Base-by-base conservation (phyloP, 2,329 filamentous ascomycete species). In the Scleromitrula shiraiana region DNA sequence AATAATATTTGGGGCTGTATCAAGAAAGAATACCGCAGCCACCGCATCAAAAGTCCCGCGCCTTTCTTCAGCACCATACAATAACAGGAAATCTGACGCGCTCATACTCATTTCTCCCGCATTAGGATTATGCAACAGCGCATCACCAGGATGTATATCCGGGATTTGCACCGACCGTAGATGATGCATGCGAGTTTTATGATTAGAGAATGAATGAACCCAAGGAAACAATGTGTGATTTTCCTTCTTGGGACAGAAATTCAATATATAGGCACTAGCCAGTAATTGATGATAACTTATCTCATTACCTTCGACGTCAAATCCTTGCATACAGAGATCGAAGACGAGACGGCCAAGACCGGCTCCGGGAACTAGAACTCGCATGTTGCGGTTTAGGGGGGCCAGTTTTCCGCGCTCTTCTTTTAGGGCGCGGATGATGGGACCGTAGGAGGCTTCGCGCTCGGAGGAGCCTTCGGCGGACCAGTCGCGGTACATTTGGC, bases 221-320 rank as follows among this genome's bases (percentile, higher is more conserved):
- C 91, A 98, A 0, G 93, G 93, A 61, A 85, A 87, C 43, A 98
- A 74, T 7, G 73, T 79, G 66, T 89, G 88, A 52, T 85, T 74
- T 14, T 74, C 74, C 0, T 76, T 76, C 2, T 65, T 62, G 0
- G 70, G 59, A 4, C 82, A 86, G 58, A 73, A 75, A 64, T 91
- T 90, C 40, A 90, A 76, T 14, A 90, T 77, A 62, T 86, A 83
- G 0, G 77, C 79, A 5, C 87, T 94, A 1, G 88, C 88, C 50
- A 97, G 74, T n/a, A 98, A 77, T 64, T 95, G 88, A 65, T 98
- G 93, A 62, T 95, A 97, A 2, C 90, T 96, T 53, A 97, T 95
- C 67, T 98, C 87, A 62, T 96, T 97, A 23, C 91, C 91, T 65
- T 96, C 89, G 0, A 81, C 78, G 9, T 77, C 70, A 65, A 82